Evolutionary conservation across 2,329 filamentous ascomycete genomes (phyloP), one percentile per base, ranked within the genome.

Genomic region (Domatiomyces catenatus): DNA sequence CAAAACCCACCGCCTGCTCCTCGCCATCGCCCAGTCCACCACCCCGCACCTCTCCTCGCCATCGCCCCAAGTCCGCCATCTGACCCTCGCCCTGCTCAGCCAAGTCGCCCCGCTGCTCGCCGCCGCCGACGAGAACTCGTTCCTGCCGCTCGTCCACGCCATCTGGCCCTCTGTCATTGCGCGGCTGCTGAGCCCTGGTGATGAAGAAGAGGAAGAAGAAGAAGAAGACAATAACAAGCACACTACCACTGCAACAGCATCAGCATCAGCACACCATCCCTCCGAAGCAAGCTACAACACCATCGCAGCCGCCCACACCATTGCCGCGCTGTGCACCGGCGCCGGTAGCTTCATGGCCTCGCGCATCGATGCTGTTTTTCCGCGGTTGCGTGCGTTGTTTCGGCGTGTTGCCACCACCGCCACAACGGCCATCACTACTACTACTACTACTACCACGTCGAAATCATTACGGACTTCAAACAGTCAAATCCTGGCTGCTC

Each of bases 41-140:
- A 89, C 94, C 61, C 83, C 94, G 63, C 92, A 95, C 65, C 76
- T 98, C 8, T 88, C 90, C 5, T 89, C 87, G 0, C 81, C 86
- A 0, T 89, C 87, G 0, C 80, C 89, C 0, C 77, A 79, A 8
- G 75, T 98, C 7, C 81, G 90, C 42, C 80, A 80, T 26, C 86
- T 83, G 0, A 75, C 98, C 2, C 77, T 98, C 8, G 76, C 79
- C 15, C 78, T 96, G 5, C 76, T 96, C 10, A 71, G 75, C 22
- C 86, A 81, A 0, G 82, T 87, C 2, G 76, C 83, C 3, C 77
- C 82, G 0, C 75, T 84, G 0, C 76, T 98, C 2, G 77, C 83
- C 73, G 72, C n/a, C n/a, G n/a, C n/a, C 2, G 81, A 95, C 57
- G 84, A 94, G 62, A 81, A 89, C 54, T 79, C 80, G 0, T 95